phyloP scores from a whole-genome alignment of 805 yeast species.

The Helenozyma baotianmanensis region DNA sequence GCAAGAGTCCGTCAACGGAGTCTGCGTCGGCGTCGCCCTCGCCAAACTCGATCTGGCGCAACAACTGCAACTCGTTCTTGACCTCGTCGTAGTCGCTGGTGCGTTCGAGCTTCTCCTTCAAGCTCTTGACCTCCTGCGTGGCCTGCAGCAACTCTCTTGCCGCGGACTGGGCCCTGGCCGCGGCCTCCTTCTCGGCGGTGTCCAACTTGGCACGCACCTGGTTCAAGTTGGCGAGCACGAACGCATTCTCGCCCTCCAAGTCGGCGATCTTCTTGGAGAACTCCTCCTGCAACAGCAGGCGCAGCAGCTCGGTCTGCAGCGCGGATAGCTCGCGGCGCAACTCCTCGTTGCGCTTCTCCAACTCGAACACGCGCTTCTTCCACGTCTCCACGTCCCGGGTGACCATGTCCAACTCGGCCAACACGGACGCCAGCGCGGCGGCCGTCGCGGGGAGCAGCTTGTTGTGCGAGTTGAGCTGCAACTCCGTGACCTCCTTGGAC shows the following conservation, averaged over 20 bases:
- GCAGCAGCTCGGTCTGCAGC: conserved; percentile 45
- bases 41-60: conserved; percentile 76
- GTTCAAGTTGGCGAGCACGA: conserved; percentile 54
- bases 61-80: conserved; percentile 66
- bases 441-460: conserved; percentile 35
- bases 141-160: conserved; percentile 46
- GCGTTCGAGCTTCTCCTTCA: conserved; percentile 46
- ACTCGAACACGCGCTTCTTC: conserved; percentile 60
- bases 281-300: conserved; percentile 34
- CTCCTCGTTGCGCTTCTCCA: conserved; percentile 75
- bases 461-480: conserved; percentile 49
- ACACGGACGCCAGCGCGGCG: conserved; percentile 27
- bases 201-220: conserved; percentile 36
- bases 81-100: conserved; percentile 75
- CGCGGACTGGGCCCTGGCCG: conserved; percentile 33
- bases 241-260: conserved; percentile 65
- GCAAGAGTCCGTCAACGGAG: conserved; percentile 50
- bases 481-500: conserved; percentile 58
- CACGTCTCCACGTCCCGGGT: conserved; percentile 71
- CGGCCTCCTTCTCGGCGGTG: conserved; percentile 18
- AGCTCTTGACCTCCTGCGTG: conserved; percentile 44
- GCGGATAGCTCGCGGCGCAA: conserved; percentile 60
- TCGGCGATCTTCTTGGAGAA: conserved; percentile 46
- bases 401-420: conserved; percentile 60
- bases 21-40: conserved; percentile 32